Evolutionary conservation across 768 basidiomycete genomes (phyloP).

Genomic region (Trichaptum fuscoviolaceum): DNA sequence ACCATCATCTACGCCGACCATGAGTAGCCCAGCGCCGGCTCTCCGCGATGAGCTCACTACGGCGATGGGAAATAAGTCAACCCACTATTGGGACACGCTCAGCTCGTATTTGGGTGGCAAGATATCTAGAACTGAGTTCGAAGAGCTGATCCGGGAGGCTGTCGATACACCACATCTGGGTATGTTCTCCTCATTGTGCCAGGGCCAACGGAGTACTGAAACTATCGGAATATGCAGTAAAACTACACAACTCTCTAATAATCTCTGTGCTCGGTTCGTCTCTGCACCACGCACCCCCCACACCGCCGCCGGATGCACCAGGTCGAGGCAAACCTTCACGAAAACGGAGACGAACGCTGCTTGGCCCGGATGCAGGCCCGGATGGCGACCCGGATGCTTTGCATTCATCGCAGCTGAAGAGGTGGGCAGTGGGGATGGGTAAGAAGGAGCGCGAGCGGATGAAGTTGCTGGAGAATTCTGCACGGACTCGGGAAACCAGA

Average conservation of each 20-base stretch:
- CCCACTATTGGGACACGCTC: constrained; percentile 57
- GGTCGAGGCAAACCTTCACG: constrained; percentile 41
- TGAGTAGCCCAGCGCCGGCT: background rate
- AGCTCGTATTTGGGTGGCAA: constrained; percentile 61
- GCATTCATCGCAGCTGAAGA: constrained; percentile 60
- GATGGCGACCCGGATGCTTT: constrained; percentile 48
- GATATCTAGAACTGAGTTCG: constrained; percentile 72
- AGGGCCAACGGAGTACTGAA: constrained; percentile 6
- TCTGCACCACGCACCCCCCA: constrained; percentile 59
- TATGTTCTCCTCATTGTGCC: constrained; percentile 16
- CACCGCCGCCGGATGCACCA: constrained; percentile 57
- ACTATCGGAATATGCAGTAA: constrained; percentile 39
- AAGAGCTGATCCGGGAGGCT: constrained; percentile 57
- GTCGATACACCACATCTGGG: constrained; percentile 56
- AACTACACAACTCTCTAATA: constrained; percentile 78
- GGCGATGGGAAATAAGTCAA: constrained; percentile 56
- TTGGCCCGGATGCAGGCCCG: constrained; percentile 63
- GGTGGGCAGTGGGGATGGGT: constrained; percentile 69
- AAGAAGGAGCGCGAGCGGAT: constrained; percentile 73
- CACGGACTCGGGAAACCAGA: constrained; percentile 35
- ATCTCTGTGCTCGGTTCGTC: constrained; percentile 82
- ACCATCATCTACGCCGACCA: background rate
- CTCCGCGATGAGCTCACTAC: constrained; percentile 39
- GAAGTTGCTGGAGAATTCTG: constrained; percentile 38
- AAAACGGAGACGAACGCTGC: constrained; percentile 61